phyloP scores from a whole-genome alignment of 2,329 filamentous ascomycete species.

The Diaporthe citriasiana region DNA sequence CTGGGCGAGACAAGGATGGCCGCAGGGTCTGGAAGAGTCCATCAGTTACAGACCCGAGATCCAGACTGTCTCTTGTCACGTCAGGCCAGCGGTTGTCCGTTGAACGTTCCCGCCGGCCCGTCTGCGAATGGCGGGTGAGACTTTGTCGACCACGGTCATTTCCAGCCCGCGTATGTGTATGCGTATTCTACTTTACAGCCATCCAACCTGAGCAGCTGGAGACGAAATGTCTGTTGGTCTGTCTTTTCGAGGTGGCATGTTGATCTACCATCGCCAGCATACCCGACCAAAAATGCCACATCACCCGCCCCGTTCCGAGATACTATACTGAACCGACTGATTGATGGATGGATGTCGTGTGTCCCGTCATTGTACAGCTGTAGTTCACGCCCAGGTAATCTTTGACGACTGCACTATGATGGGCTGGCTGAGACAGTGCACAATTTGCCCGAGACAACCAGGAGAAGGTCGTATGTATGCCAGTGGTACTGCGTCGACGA shows the following conservation, averaged over 20 bases:
- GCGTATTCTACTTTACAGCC: too few relatives aligned
- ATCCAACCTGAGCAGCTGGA: background rate
- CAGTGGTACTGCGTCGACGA: constrained; percentile 1
- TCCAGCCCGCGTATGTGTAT: background rate
- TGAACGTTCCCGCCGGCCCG: background rate
- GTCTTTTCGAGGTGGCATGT: background rate
- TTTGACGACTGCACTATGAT: background rate
- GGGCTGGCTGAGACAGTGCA: constrained; percentile 18
- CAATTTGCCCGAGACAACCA: constrained; percentile 21
- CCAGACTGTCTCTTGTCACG: constrained; percentile 20
- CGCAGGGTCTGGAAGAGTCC: constrained; percentile 40
- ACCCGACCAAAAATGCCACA: background rate
- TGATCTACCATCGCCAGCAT: background rate
- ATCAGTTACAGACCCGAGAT: constrained; percentile 33
- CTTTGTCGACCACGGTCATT: background rate
- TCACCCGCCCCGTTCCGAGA: background rate
- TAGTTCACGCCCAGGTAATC: background rate
- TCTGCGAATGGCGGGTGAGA: background rate
- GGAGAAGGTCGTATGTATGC: constrained; percentile 2
- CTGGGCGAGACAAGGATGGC: constrained; percentile 37
- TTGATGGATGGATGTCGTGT: background rate
- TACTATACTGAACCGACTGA: background rate
- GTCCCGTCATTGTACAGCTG: background rate
- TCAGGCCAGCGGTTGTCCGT: background rate
- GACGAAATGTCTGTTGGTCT: background rate